Evolutionary conservation across 495 filamentous ascomycete genomes (phyloP).

Genomic region (Poronia punctata): DNA sequence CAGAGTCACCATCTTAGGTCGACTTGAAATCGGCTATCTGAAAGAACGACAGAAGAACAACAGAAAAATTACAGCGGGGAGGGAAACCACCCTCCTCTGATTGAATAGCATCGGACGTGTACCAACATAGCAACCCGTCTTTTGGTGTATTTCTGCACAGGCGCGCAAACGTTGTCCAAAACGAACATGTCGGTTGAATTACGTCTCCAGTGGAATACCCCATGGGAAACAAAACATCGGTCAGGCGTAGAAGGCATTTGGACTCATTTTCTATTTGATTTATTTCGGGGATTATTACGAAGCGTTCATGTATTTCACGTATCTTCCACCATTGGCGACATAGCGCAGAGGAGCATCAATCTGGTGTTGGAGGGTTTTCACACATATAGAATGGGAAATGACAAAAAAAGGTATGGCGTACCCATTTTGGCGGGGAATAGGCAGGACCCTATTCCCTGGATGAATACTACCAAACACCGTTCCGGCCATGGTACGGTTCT

Average conservation of each 20-base stretch:
- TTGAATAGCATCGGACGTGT: not conserved
- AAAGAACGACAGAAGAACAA: no score
- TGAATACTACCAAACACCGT: not conserved
- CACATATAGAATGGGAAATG: conserved; percentile 27
- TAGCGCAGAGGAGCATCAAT: conserved; percentile 18
- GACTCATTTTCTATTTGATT: conserved; percentile 2
- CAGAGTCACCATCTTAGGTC: conserved; percentile 15
- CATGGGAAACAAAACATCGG: conserved; percentile 4
- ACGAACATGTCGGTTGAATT: conserved; percentile 5
- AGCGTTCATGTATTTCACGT: conserved; percentile 7
- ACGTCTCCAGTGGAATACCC: conserved; percentile 7
- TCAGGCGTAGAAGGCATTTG: conserved; percentile 7
- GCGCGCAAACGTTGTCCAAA: not conserved
- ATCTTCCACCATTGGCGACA: not conserved
- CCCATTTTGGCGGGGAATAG: conserved; percentile 11
- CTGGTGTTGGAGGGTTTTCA: conserved; percentile 23
- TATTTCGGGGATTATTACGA: conserved; percentile 4
- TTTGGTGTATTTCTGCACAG: not conserved
- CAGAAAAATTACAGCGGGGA: no score
- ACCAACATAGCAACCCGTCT: not conserved
- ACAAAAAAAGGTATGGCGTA: conserved; percentile 18
- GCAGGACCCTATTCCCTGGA: conserved; percentile 8
- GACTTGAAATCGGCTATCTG: conserved; percentile 1
- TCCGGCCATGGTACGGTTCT: no score
- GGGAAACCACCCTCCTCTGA: conserved; percentile 4